phyloP scores from a whole-genome alignment of 2,329 filamentous ascomycete genomes.

The Fusarium illudens region DNA sequence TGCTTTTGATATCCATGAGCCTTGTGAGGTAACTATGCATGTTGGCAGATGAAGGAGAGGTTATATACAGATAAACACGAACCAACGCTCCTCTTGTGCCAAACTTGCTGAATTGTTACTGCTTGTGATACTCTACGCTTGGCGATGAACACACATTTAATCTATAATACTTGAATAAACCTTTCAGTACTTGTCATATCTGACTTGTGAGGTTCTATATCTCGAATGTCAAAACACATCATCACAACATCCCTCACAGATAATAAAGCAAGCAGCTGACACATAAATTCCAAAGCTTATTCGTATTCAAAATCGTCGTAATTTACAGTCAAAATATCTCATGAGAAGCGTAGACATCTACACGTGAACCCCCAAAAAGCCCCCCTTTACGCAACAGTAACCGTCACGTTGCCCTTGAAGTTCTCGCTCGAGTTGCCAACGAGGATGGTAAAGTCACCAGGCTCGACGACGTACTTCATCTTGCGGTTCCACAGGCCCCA shows the following conservation, averaged over 20 bases:
- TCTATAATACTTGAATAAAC: too few species aligned
- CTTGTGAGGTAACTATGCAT: too few species aligned
- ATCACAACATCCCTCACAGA: background rate
- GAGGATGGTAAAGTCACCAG: conserved; percentile 70
- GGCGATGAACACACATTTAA: too few species aligned
- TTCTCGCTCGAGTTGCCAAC: conserved; percentile 69
- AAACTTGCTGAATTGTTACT: too few species aligned
- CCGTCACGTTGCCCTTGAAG: conserved; percentile 63
- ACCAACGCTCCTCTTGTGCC: too few species aligned
- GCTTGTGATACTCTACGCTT: too few species aligned
- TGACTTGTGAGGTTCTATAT: too few species aligned
- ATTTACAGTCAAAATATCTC: background rate
- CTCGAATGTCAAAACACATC: too few species aligned
- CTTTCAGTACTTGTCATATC: too few species aligned
- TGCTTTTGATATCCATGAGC: background rate
- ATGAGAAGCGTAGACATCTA: background rate
- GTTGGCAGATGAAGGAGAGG: too few species aligned
- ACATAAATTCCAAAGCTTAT: background rate
- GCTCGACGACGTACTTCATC: conserved; percentile 79
- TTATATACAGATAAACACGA: too few species aligned
- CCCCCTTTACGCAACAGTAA: conserved; percentile 54
- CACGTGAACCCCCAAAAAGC: background rate
- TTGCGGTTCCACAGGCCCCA: conserved; percentile 66
- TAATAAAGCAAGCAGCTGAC: background rate
- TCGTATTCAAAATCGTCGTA: background rate